Evolutionary conservation across 2,329 filamentous ascomycete species (phyloP).

Genomic region (Aureobasidium sp.): DNA sequence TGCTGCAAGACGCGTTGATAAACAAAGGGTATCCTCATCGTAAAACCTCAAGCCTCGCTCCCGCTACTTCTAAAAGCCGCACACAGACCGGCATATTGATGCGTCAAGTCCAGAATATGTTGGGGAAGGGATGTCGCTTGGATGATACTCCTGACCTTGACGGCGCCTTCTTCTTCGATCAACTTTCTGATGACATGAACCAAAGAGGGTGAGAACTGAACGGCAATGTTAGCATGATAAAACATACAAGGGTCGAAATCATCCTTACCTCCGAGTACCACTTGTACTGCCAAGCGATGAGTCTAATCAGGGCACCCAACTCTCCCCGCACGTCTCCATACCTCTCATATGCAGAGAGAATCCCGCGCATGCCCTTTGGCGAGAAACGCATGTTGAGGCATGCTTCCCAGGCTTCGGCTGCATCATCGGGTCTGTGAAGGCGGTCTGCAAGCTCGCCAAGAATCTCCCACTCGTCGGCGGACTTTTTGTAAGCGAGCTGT

Average conservation of each 20-base stretch:
- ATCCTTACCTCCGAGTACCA: slow-evolving; percentile 85
- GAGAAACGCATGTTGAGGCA: slow-evolving; percentile 86
- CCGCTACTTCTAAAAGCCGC: slow-evolving; percentile 93
- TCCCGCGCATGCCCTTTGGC: slow-evolving; percentile 81
- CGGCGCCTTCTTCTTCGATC: slow-evolving; percentile 94
- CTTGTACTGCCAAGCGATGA: slow-evolving; percentile 96
- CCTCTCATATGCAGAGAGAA: slow-evolving; percentile 72
- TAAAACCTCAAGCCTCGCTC: slow-evolving; percentile 50
- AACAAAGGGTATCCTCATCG: slow-evolving; percentile 2
- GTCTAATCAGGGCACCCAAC: slow-evolving; percentile 75
- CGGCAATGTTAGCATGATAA: not conserved
- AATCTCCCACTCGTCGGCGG: slow-evolving; percentile 96
- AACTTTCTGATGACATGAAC: slow-evolving; percentile 81
- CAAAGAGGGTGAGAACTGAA: slow-evolving; percentile 79
- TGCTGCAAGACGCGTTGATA: not conserved
- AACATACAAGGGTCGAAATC: not conserved
- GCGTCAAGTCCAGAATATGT: slow-evolving; percentile 85
- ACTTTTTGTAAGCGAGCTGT: slow-evolving; percentile 93
- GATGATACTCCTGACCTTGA: slow-evolving; percentile 95
- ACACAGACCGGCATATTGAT: slow-evolving; percentile 92
- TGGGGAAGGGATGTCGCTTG: slow-evolving; percentile 93
- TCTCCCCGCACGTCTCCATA: slow-evolving; percentile 73
- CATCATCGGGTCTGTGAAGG: slow-evolving; percentile 85
- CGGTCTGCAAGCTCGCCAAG: slow-evolving; percentile 87
- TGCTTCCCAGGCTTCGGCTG: slow-evolving; percentile 83